Evolutionary conservation across 2,329 filamentous ascomycete genomes (phyloP).

Genomic region (Cercospora canescens): DNA sequence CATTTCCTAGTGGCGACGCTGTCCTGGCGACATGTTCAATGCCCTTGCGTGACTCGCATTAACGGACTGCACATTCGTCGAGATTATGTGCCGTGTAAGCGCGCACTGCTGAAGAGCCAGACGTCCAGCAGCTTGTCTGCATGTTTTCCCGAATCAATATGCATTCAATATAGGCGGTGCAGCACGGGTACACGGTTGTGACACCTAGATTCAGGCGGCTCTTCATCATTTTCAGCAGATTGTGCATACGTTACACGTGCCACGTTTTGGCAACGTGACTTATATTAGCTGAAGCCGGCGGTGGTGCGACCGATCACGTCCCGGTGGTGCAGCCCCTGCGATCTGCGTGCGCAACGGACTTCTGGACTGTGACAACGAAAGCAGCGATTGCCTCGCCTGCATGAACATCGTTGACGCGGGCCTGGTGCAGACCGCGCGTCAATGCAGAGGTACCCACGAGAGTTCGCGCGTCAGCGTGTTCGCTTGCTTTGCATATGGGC

Average conservation of each 20-base stretch:
- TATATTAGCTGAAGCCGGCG: conserved; percentile 1
- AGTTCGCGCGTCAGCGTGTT: too few species aligned
- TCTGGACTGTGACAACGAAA: not conserved
- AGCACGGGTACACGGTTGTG: conserved; percentile 1
- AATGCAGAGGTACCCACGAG: not conserved
- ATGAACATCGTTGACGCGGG: not conserved
- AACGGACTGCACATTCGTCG: not conserved
- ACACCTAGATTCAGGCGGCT: not conserved
- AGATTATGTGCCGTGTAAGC: not conserved
- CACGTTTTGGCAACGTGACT: conserved; percentile 10
- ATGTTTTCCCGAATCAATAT: not conserved
- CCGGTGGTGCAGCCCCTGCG: not conserved
- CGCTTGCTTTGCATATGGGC: not conserved
- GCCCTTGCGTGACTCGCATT: not conserved
- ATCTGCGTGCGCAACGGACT: not conserved
- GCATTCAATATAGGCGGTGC: conserved; percentile 1
- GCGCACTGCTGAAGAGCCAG: not conserved
- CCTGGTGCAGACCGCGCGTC: not conserved
- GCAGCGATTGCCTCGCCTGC: not conserved
- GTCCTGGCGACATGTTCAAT: not conserved
- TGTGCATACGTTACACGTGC: conserved; percentile 9
- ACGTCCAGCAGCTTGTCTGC: not conserved
- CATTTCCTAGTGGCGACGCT: not conserved
- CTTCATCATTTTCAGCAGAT: not conserved
- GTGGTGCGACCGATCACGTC: not conserved